phyloP scores from a whole-genome alignment of 768 basidiomycete genomes.

The Lentinula boryana region DNA sequence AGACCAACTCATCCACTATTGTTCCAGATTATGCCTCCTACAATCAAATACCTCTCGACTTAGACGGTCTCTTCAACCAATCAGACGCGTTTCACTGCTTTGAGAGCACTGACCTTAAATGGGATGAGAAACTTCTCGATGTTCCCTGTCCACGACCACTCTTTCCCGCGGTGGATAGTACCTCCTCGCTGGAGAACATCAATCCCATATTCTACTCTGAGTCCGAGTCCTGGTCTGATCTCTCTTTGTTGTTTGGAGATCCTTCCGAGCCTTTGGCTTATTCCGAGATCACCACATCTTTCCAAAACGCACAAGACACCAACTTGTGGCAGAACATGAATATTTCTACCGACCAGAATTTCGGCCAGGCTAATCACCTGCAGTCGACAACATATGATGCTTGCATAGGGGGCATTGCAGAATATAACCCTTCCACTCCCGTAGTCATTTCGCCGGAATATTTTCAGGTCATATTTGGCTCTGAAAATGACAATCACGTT shows the following conservation, averaged over 20 bases:
- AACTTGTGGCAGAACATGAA: no score
- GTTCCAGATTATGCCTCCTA: neutral
- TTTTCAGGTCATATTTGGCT: neutral
- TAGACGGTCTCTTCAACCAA: neutral
- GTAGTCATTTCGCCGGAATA: neutral
- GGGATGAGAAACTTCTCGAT: neutral
- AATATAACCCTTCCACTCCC: neutral
- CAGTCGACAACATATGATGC: neutral
- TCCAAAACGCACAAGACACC: no score
- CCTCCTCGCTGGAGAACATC: neutral
- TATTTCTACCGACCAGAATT: neutral
- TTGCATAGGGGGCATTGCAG: neutral
- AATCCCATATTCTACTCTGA: neutral
- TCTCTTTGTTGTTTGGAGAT: neutral
- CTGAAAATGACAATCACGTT: neutral
- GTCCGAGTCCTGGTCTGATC: neutral
- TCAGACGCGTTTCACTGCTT: neutral
- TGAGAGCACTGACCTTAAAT: neutral
- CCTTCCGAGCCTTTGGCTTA: neutral
- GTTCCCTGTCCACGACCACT: neutral
- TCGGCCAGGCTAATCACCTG: neutral
- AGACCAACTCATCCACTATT: neutral
- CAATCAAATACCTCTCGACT: neutral
- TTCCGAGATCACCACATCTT: neutral
- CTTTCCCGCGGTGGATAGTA: neutral